A percentile compares a stretch with the other conserved stretches of the same genome.
These are phyloP conservation scores for Chrysoporthe deuterocubensis DNA, from an alignment of 2,329 filamentous ascomycete species.

Conservation along the genomic window DNA sequence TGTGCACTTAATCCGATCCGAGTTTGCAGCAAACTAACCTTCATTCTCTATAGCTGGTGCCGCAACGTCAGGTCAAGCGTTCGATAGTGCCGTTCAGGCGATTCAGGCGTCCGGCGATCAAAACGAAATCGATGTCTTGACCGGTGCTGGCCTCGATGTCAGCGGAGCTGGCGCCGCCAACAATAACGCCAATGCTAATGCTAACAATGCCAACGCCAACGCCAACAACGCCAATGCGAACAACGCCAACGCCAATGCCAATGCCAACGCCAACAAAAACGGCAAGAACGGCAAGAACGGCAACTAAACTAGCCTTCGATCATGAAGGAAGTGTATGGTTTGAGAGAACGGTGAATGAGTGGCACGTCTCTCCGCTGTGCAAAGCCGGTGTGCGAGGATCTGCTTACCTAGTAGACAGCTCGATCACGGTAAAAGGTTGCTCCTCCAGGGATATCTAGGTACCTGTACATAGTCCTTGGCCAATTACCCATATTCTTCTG, in stretches of 20 bases:
- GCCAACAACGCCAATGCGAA: too few relatives aligned
- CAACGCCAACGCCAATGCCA: too few relatives aligned
- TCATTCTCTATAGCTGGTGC: slow-evolving; percentile 19
- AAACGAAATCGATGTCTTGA: slow-evolving; percentile 14
- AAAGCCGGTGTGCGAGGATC: not conserved
- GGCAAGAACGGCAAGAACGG: not conserved
- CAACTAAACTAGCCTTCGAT: not conserved
- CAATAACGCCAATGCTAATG: too few relatives aligned
- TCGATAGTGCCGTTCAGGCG: slow-evolving; percentile 17
- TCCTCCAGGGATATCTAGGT: not conserved
- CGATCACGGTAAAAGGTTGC: not conserved
- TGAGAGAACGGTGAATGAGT: not conserved
- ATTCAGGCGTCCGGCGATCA: slow-evolving; percentile 20
- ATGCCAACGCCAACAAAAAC: too few relatives aligned
- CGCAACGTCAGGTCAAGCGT: slow-evolving; percentile 11
- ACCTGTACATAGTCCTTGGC: not conserved
- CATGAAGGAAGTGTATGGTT: not conserved
- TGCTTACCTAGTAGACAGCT: not conserved
- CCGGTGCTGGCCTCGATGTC: slow-evolving; percentile 19
- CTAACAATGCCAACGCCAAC: too few relatives aligned
- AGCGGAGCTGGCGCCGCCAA: not conserved
- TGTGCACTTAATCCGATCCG: not conserved
- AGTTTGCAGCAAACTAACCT: not conserved
- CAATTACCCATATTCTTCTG: not conserved
- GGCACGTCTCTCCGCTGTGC: not conserved